phyloP scores from a whole-genome alignment of 768 basidiomycete genomes.

The Austroboletus festivus region DNA sequence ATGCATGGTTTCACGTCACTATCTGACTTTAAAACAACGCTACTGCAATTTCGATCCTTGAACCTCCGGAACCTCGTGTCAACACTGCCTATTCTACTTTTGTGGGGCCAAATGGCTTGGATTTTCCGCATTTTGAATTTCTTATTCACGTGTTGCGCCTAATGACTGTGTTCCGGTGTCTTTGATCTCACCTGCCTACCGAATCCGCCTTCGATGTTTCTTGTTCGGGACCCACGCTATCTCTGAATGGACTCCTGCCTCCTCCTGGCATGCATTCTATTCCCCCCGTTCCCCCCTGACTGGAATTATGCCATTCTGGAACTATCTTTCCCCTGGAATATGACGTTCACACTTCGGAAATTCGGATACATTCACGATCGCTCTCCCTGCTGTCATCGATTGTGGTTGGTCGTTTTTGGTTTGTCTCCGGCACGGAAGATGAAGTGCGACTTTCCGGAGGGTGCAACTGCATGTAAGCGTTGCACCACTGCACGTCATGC shows the following conservation, averaged over 20 bases:
- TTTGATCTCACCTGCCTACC: conserved; percentile 1
- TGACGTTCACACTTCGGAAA: not conserved
- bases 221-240: conserved; percentile 16
- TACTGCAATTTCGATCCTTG: conserved; percentile 23
- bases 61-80: conserved; percentile 30
- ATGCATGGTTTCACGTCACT: conserved; percentile 1
- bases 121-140: not conserved
- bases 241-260: conserved; percentile 5
- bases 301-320: conserved; percentile 8
- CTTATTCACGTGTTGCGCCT: not conserved
- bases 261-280: conserved; percentile 4
- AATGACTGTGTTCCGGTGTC: not conserved
- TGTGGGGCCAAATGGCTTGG: not conserved
- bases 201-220: not conserved
- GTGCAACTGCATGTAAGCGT: conserved; percentile 73
- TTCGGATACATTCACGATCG: not conserved
- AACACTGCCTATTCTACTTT: conserved; percentile 1
- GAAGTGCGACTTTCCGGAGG: conserved; percentile 79
- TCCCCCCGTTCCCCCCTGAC: conserved; percentile 2
- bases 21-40: conserved; percentile 13
- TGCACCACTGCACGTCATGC: conserved; percentile 70
- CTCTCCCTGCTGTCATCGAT: conserved; percentile 4
- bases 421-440: conserved; percentile 46
- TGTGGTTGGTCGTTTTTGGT: conserved; percentile 12
- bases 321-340: not conserved